Evolutionary conservation across 2,329 filamentous ascomycete genomes (phyloP).

Genomic region (Metarhizium anisopliae): DNA sequence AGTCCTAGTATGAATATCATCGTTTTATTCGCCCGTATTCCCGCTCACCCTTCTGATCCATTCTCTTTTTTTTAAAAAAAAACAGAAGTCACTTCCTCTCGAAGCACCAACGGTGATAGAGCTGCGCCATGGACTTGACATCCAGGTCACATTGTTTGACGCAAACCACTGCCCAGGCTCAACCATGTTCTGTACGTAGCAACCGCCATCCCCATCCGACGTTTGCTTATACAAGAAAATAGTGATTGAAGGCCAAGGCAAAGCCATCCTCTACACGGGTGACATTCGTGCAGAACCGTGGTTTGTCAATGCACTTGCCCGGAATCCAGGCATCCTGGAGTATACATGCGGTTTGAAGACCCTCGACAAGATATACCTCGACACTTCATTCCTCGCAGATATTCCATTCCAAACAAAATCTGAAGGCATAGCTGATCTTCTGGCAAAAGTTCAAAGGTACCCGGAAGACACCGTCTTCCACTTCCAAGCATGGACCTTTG

Average conservation of each 20-base stretch:
- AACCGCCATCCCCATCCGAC: not conserved
- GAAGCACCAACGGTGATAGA: constrained; percentile 73
- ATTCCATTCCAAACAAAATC: constrained; percentile 52
- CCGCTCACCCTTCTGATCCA: not conserved
- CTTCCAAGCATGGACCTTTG: constrained; percentile 81
- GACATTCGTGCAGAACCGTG: constrained; percentile 80
- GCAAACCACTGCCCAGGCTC: constrained; percentile 88
- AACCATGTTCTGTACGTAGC: constrained; percentile 67
- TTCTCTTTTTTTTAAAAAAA: not conserved
- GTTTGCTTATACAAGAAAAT: not conserved
- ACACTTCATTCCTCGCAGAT: constrained; percentile 63
- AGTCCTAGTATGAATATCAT: constrained; percentile 43
- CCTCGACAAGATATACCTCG: constrained; percentile 78
- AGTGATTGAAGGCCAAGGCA: constrained; percentile 66
- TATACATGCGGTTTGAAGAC: constrained; percentile 58
- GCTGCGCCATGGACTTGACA: constrained; percentile 54
- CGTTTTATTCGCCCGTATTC: not conserved
- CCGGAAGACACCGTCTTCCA: constrained; percentile 71
- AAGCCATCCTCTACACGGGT: constrained; percentile 77
- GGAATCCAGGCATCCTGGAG: constrained; percentile 65
- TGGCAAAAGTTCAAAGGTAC: constrained; percentile 59
- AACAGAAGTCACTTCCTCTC: constrained; percentile 67
- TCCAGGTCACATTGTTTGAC: constrained; percentile 78
- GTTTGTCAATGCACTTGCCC: constrained; percentile 67
- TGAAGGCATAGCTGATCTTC: constrained; percentile 65